Base-by-base conservation (phyloP, 106 monocot genomes). In the Dendrobium nobile region DNA sequence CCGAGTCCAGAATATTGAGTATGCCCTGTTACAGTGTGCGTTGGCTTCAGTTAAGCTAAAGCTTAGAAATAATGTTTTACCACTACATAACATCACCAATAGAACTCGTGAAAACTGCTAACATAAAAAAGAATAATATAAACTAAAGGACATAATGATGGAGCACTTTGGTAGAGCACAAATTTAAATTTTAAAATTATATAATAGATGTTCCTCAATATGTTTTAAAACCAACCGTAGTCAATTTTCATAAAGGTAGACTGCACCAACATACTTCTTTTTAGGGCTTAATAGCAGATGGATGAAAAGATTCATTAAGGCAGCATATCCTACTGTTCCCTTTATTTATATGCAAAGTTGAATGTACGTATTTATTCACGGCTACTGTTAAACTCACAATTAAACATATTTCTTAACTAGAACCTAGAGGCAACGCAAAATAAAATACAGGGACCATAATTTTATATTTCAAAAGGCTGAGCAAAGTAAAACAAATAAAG, bases 1-100 rank as follows among this genome's bases (percentile, higher is more conserved):
- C 84, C 97, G 82, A 67, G 91, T 89, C 97, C 97, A 98, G 45
- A 98, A 98, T 76, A 98, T 82, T 24, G 94, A 98, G 77, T 94
- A 94, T 74, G 97, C 97, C 97, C 96, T 97, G 88, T 54, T 44
- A 85, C 59, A n/a, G 72, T 77, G 61, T 15, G 15, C 15, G 15
- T 4, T 64, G 77, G 81, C 9, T 42, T 19, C 7, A n/a, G 43
- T 74, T 41, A 74, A 42, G n/a, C 44, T 74, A 9, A n/a, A 74
- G 20, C 43, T 61, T 61, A 22, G 20, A 61, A 61, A 61, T 13
- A 70, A 28, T 10, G 37, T 33, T 67, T 67, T 33, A 70, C 37
- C 70, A 70, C 33, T 15, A 37, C 28, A 74, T 17, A 43, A 43
- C 43, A 41, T 42, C 44, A 44, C 7, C 41, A 74, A 22, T 7